These are phyloP conservation scores for Stachybotrys echinatus DNA, from an alignment of 2,329 filamentous ascomycete species.

Conservation along the genomic window DNA sequence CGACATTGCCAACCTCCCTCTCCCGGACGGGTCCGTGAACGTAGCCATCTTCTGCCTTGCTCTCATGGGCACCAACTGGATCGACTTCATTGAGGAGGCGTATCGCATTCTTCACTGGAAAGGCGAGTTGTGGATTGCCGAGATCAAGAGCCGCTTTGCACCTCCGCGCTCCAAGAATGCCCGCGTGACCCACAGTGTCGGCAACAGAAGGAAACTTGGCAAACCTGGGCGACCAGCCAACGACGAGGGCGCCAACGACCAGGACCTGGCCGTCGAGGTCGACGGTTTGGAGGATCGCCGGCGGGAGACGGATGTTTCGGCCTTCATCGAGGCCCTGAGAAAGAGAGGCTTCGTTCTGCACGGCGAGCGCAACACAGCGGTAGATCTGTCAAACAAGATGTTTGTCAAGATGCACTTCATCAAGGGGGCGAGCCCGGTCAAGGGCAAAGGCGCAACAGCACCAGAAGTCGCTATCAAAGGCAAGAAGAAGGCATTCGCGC, in stretches of 20 bases:
- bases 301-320: slow-evolving; percentile 77
- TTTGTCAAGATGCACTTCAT: slow-evolving; percentile 96
- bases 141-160: slow-evolving; percentile 88
- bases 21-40: slow-evolving; percentile 71
- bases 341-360: slow-evolving; percentile 82
- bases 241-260: slow-evolving; percentile 43
- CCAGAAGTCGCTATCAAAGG: slow-evolving; percentile 49
- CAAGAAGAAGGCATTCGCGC: slow-evolving; percentile 49
- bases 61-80: slow-evolving; percentile 98
- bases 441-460: slow-evolving; percentile 66
- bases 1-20: slow-evolving; percentile 80
- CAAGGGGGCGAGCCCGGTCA: slow-evolving; percentile 70
- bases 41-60: slow-evolving; percentile 93
- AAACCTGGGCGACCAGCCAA: slow-evolving; percentile 38
- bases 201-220: slow-evolving; percentile 54
- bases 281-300: slow-evolving; percentile 60
- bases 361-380: slow-evolving; percentile 50
- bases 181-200: slow-evolving; percentile 64
- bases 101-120: slow-evolving; percentile 88
- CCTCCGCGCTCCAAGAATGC: slow-evolving; percentile 31
- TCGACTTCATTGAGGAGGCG: slow-evolving; percentile 92
- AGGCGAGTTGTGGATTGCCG: slow-evolving; percentile 93
- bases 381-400: slow-evolving; percentile 93
- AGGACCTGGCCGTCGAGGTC: slow-evolving; percentile 63
- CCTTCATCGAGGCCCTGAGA: slow-evolving; percentile 78